These are phyloP conservation scores for Ustulina deusta DNA, from an alignment of 2,329 filamentous ascomycete species.

Conservation along the genomic window DNA sequence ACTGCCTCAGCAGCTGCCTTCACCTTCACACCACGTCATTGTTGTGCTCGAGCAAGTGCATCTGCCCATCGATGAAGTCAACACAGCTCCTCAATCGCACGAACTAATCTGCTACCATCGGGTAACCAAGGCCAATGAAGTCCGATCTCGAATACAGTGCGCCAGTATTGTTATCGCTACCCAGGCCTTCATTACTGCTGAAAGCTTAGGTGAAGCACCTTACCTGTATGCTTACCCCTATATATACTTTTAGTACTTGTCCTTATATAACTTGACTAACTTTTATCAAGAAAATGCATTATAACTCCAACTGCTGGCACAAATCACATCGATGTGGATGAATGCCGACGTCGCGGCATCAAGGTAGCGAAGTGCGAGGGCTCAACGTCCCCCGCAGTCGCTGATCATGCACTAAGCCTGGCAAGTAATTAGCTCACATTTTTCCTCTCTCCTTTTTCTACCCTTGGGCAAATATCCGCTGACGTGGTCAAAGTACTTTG, in stretches of 20 bases:
- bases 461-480: constrained; percentile 3
- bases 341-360: constrained; percentile 41
- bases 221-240: constrained; percentile 35
- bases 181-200: constrained; percentile 34
- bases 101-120: constrained; percentile 41
- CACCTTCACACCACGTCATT: constrained; percentile 40
- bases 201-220: constrained; percentile 42
- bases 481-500: constrained; percentile 40
- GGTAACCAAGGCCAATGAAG: constrained; percentile 26
- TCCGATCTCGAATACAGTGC: constrained; percentile 41
- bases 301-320: constrained; percentile 39
- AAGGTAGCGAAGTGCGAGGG: constrained; percentile 38
- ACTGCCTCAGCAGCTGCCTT: constrained; percentile 33
- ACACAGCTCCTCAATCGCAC: constrained; percentile 36
- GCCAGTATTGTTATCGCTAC: constrained; percentile 41
- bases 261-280: neutral
- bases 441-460: too few species aligned
- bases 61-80: constrained; percentile 33
- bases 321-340: constrained; percentile 41
- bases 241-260: too few species aligned
- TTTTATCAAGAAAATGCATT: constrained; percentile 43
- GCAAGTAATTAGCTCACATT: too few species aligned
- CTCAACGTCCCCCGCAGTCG: constrained; percentile 38
- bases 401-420: constrained; percentile 42
- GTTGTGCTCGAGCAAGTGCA: constrained; percentile 41